A percentile compares a stretch with the other conserved stretches of the same genome.
These are phyloP conservation scores for Amniculicola lignicola DNA, from an alignment of 495 filamentous ascomycete species.

Conservation along the genomic window DNA sequence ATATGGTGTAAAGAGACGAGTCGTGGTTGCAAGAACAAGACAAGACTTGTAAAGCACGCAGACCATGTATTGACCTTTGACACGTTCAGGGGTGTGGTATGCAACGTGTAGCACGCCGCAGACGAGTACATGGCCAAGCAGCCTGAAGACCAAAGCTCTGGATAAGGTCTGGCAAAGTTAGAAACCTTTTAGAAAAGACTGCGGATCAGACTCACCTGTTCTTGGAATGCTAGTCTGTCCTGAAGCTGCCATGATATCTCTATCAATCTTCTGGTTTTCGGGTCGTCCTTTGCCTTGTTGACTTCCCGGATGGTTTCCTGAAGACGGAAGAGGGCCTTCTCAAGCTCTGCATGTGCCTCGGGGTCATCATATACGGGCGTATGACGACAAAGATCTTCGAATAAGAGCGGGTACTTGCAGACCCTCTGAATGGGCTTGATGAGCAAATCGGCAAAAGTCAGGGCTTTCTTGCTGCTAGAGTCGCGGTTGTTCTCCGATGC, in stretches of 20 bases:
- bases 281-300: constrained; percentile 65
- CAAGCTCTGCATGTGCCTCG: constrained; percentile 71
- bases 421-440: constrained; percentile 97
- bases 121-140: constrained; percentile 75
- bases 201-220: constrained; percentile 55
- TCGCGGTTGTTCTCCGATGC: constrained; percentile 64
- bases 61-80: constrained; percentile 77
- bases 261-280: constrained; percentile 43
- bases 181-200: background rate
- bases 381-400: constrained; percentile 73
- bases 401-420: constrained; percentile 87
- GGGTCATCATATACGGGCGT: constrained; percentile 84
- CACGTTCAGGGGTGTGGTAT: constrained; percentile 65
- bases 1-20: constrained; percentile 59
- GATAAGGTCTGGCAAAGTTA: constrained; percentile 30
- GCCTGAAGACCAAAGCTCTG: constrained; percentile 52
- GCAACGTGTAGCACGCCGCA: constrained; percentile 86
- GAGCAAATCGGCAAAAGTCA: constrained; percentile 80
- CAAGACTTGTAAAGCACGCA: constrained; percentile 82
- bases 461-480: constrained; percentile 64
- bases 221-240: constrained; percentile 68
- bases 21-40: constrained; percentile 69
- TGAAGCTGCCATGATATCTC: constrained; percentile 77
- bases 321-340: constrained; percentile 67
- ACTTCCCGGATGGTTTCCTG: constrained; percentile 69